Evolutionary conservation across 148 eudicot genomes (phyloP).

Genomic region (Suaeda aralocaspica): DNA sequence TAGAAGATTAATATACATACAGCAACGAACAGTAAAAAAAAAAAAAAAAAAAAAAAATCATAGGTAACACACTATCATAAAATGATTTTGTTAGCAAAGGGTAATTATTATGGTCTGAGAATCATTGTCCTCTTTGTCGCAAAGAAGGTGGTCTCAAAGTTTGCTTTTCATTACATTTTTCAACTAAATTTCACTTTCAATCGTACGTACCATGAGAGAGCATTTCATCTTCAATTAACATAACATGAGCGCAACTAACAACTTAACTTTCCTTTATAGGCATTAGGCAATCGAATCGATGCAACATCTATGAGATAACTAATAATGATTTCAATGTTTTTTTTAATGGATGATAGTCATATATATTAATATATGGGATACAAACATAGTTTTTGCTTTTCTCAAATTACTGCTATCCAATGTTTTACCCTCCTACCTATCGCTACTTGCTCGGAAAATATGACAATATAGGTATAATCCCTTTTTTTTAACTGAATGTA

Average conservation of each 20-base stretch:
- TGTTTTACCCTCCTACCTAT: too few species aligned
- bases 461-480: too few species aligned
- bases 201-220: not conserved
- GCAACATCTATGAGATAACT: not conserved
- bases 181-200: not conserved
- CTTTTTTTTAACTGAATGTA: too few species aligned
- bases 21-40: conserved; percentile 14
- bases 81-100: conserved; percentile 26
- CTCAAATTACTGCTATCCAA: too few species aligned
- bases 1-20: not conserved
- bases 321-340: not conserved
- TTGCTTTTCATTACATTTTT: conserved; percentile 8
- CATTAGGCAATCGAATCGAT: too few species aligned
- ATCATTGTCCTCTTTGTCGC: conserved; percentile 22
- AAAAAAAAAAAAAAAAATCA: too few species aligned
- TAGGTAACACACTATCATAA: conserved; percentile 18
- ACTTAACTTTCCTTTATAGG: not conserved
- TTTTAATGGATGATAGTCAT: too few species aligned
- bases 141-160: too few species aligned
- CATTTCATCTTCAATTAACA: not conserved
- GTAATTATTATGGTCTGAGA: conserved; percentile 20
- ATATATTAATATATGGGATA: too few species aligned
- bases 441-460: too few species aligned
- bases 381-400: too few species aligned
- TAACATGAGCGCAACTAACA: not conserved